phyloP scores from a whole-genome alignment of 2,329 filamentous ascomycete species.

The Aspergillus persii region DNA sequence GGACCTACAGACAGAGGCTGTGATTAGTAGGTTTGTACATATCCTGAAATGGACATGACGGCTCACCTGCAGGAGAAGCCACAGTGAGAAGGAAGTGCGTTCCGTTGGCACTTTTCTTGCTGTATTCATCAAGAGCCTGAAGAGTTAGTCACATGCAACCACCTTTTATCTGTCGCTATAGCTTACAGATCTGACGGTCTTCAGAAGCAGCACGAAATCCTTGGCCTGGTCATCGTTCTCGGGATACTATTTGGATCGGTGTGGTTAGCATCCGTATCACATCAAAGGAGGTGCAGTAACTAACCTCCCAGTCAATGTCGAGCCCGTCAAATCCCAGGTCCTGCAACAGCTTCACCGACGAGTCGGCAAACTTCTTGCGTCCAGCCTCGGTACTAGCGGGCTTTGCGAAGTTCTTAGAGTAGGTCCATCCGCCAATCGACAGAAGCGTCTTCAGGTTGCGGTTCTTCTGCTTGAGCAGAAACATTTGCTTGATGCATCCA shows the following conservation, averaged over 20 bases:
- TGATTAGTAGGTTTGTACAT: too few relatives aligned
- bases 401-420: slow-evolving; percentile 69
- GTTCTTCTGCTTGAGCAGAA: slow-evolving; percentile 70
- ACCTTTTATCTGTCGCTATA: background rate
- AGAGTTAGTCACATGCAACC: background rate
- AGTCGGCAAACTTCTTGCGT: slow-evolving; percentile 63
- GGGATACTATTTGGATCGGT: slow-evolving; percentile 28
- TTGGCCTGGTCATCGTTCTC: slow-evolving; percentile 31
- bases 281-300: background rate
- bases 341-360: slow-evolving; percentile 70
- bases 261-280: background rate
- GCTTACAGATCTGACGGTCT: slow-evolving; percentile 30
- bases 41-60: too few relatives aligned
- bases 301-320: slow-evolving; percentile 44
- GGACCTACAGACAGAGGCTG: slow-evolving; percentile 29
- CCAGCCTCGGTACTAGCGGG: slow-evolving; percentile 61
- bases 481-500: slow-evolving; percentile 75
- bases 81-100: slow-evolving; percentile 48
- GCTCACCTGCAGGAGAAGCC: slow-evolving; percentile 45
- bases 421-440: slow-evolving; percentile 80
- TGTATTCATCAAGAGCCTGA: slow-evolving; percentile 44
- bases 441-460: slow-evolving; percentile 76
- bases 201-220: slow-evolving; percentile 36
- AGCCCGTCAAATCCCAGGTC: slow-evolving; percentile 66
- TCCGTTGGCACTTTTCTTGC: slow-evolving; percentile 35